Evolutionary conservation across 1,139 yeast species (phyloP).

Genomic region (Candida sp.): DNA sequence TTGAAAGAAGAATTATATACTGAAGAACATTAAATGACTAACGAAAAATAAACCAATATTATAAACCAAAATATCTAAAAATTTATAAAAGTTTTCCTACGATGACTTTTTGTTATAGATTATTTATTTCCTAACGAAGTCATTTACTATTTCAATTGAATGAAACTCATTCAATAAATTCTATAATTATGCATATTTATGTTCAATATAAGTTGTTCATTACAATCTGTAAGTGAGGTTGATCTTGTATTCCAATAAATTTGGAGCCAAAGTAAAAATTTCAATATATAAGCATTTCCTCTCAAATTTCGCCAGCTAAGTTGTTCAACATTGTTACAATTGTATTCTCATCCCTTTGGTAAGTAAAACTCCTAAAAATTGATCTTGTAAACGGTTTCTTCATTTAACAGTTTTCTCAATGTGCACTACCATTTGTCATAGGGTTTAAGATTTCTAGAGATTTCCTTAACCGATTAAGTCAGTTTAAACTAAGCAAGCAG

Average conservation of each 20-base stretch:
- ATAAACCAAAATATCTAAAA: neutral
- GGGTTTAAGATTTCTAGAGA: neutral
- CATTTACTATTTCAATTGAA: neutral
- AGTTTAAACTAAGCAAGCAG: neutral
- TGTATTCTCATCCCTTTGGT: no score
- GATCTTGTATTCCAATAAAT: neutral
- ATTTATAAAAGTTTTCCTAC: neutral
- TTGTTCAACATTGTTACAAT: no score
- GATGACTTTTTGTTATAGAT: neutral
- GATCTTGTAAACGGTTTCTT: no score
- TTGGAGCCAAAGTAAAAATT: neutral
- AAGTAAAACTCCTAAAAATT: no score
- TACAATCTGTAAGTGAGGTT: neutral
- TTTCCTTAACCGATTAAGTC: no score
- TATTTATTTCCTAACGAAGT: constrained; percentile 2
- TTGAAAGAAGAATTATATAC: constrained; percentile 84
- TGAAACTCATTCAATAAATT: neutral
- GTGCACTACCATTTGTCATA: neutral
- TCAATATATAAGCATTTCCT: no score
- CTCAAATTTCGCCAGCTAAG: no score
- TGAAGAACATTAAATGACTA: constrained; percentile 18
- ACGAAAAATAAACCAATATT: neutral
- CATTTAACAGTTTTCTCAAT: no score
- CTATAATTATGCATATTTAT: neutral
- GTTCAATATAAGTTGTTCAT: neutral